A percentile compares a stretch with the other conserved stretches of the same genome.
These are phyloP conservation scores for Nemania sp. DNA, from an alignment of 2,329 filamentous ascomycete genomes.

Conservation along the genomic window DNA sequence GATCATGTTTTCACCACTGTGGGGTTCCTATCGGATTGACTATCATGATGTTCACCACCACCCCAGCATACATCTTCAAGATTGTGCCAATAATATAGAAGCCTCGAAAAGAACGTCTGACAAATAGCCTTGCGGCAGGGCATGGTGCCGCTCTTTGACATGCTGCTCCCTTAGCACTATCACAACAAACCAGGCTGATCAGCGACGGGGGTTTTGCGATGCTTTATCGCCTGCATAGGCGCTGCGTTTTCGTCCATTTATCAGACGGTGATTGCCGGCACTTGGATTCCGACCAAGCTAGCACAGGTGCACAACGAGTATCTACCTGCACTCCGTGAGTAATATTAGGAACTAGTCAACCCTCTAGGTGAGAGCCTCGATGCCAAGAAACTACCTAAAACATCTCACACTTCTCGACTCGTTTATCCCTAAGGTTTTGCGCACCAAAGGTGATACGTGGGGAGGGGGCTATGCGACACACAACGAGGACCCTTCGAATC, in stretches of 20 bases:
- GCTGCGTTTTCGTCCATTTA: not conserved
- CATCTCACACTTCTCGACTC: not conserved
- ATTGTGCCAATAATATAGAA: not conserved
- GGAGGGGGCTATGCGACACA: not conserved
- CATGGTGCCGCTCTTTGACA: not conserved
- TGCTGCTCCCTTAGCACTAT: not conserved
- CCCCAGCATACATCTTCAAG: not conserved
- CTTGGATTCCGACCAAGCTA: not conserved
- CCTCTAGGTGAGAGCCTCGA: not conserved
- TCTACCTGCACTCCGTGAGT: not conserved
- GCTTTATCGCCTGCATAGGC: not conserved
- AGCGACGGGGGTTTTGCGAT: not conserved
- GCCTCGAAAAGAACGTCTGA: not conserved
- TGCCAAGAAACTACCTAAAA: not conserved
- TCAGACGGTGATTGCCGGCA: not conserved
- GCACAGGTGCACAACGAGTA: not conserved
- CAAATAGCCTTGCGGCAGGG: not conserved
- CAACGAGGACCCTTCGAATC: not conserved
- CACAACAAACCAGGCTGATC: not conserved
- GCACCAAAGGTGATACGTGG: not conserved
- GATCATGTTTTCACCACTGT: not conserved
- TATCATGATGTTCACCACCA: not conserved
- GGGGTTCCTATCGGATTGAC: not conserved
- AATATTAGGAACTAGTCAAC: not conserved
- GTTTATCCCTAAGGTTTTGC: not conserved